Conservation (phyloP, 2,329 filamentous ascomycete genomes). For the Diaporthe sp. region DNA sequence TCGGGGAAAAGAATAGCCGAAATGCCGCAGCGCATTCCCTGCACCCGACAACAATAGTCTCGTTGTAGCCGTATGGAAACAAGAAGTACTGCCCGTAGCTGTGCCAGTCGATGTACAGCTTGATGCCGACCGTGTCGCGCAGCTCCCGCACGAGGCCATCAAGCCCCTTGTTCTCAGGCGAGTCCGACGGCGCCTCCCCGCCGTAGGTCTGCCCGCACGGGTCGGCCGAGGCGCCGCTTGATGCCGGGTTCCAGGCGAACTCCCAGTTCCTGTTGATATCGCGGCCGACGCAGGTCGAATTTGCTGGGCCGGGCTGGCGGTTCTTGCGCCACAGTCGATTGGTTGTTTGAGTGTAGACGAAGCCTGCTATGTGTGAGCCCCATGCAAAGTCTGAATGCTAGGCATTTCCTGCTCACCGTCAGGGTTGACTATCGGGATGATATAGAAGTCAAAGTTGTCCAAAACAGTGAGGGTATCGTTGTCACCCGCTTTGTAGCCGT, state of each 20-base stretch:
- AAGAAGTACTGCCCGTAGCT: conserved; percentile 63
- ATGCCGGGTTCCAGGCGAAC: conserved; percentile 42
- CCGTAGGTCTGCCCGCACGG: conserved; percentile 66
- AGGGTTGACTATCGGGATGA: conserved; percentile 74
- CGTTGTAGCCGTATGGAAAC: conserved; percentile 72
- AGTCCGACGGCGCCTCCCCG: conserved; percentile 58
- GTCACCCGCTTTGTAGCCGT: conserved; percentile 11
- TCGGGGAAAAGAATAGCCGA: too few species aligned
- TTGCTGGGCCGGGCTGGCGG: conserved; percentile 53
- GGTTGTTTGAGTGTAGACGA: conserved; percentile 67
- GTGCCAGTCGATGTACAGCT: conserved; percentile 60
- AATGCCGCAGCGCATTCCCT: too few species aligned
- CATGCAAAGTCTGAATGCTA: neutral
- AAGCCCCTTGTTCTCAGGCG: conserved; percentile 61
- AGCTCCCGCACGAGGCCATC: conserved; percentile 54
- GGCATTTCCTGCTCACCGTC: conserved; percentile 58
- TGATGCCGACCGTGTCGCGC: conserved; percentile 47
- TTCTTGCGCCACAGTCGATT: conserved; percentile 75
- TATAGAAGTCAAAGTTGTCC: conserved; percentile 75
- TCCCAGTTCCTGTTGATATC: conserved; percentile 70
- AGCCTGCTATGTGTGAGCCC: conserved; percentile 55
- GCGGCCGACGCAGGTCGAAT: conserved; percentile 57
- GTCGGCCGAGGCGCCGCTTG: conserved; percentile 64
- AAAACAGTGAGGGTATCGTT: conserved; percentile 51
- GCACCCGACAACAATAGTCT: too few species aligned